Evolutionary conservation across 306 rosid genomes (phyloP).

Genomic region (Citrullus amarus): DNA sequence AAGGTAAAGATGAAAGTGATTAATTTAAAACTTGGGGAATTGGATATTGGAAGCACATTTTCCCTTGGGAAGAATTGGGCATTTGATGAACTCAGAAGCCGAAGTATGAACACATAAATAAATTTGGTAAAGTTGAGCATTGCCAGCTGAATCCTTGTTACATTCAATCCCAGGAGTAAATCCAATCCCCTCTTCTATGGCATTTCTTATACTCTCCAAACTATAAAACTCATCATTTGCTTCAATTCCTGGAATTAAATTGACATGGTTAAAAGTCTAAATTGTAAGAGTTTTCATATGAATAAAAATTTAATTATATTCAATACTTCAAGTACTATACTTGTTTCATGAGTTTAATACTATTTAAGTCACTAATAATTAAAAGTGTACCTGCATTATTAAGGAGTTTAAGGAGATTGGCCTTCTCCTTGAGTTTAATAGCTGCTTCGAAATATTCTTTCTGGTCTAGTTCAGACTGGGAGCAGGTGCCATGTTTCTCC

Average conservation of each 20-base stretch:
- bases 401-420: conserved; percentile 42
- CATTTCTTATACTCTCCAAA: conserved; percentile 26
- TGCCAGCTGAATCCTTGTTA: conserved; percentile 36
- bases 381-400: conserved; percentile 19
- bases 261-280: too few relatives aligned
- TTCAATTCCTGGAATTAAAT: conserved; percentile 37
- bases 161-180: conserved; percentile 44
- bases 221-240: conserved; percentile 55
- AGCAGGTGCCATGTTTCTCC: conserved; percentile 84
- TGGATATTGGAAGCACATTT: conserved; percentile 37
- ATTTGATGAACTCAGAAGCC: conserved; percentile 37
- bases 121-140: conserved; percentile 51
- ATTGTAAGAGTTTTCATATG: too few relatives aligned
- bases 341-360: too few relatives aligned
- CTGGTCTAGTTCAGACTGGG: conserved; percentile 48
- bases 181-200: conserved; percentile 41
- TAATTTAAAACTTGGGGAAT: conserved; percentile 29
- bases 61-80: conserved; percentile 38
- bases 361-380: too few relatives aligned
- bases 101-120: conserved; percentile 60
- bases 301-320: too few relatives aligned
- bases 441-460: conserved; percentile 60
- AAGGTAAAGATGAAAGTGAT: background rate
- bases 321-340: too few relatives aligned
- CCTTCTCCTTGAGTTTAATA: conserved; percentile 47